Conservation (phyloP, 352 stramenopile species). For the Phytophthora ramorum region DNA sequence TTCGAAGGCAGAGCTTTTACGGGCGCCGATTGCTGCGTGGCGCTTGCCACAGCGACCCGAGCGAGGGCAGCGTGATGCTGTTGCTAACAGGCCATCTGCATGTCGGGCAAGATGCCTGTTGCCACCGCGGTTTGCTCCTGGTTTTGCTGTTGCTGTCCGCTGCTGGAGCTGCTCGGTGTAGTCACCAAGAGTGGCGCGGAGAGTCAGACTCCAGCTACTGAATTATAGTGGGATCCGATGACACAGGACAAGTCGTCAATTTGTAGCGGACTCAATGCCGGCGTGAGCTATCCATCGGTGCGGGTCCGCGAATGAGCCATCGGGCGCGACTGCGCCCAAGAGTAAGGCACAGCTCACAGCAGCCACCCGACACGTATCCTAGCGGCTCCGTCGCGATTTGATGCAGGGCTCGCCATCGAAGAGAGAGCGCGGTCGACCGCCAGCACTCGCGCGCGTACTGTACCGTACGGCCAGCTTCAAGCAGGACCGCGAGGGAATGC, state of each 20-base stretch:
- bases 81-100: neutral
- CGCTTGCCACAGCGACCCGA: neutral
- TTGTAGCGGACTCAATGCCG: neutral
- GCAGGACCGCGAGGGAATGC: constrained; percentile 28
- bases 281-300: neutral
- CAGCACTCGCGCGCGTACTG: constrained; percentile 1
- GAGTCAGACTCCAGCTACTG: constrained; percentile 39
- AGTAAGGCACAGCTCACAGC: neutral
- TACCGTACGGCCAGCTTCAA: constrained; percentile 38
- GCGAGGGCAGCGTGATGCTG: neutral
- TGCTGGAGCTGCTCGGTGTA: constrained; percentile 16
- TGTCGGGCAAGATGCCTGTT: neutral
- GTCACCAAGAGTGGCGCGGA: constrained; percentile 27
- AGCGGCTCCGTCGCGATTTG: constrained; percentile 20
- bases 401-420: neutral
- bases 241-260: constrained; percentile 25
- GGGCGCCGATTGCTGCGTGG: constrained; percentile 20
- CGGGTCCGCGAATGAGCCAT: constrained; percentile 7
- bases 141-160: neutral
- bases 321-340: too few species aligned
- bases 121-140: neutral
- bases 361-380: constrained; percentile 3
- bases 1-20: constrained; percentile 35
- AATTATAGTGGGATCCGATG: constrained; percentile 38
- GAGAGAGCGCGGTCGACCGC: neutral